These are phyloP conservation scores for Inonotus obliquus DNA, from an alignment of 1,284 basidiomycete species.

Conservation along the genomic window DNA sequence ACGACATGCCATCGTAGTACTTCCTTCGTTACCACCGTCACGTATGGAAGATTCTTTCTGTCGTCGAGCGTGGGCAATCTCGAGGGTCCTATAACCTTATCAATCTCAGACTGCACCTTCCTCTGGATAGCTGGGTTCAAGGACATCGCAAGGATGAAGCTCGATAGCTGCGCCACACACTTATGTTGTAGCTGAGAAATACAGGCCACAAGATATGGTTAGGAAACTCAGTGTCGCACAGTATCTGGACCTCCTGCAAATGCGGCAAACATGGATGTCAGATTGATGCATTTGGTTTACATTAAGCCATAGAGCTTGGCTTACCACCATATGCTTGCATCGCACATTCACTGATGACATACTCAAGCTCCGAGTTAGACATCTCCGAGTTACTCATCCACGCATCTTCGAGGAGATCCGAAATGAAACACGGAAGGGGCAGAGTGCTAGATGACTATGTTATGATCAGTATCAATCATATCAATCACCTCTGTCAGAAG, in stretches of 20 bases:
- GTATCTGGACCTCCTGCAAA: constrained; percentile 12
- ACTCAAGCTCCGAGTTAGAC: background rate
- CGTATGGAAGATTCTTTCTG: constrained; percentile 54
- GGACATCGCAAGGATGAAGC: constrained; percentile 51
- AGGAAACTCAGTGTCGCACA: background rate
- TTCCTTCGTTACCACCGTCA: constrained; percentile 58
- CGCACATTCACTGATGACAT: background rate
- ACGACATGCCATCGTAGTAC: constrained; percentile 56
- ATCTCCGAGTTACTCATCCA: background rate
- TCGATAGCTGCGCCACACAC: constrained; percentile 47
- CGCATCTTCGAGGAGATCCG: background rate
- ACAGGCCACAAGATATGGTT: background rate
- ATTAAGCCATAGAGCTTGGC: background rate
- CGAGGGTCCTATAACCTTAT: constrained; percentile 51
- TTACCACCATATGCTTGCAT: background rate
- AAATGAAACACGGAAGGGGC: constrained; percentile 4
- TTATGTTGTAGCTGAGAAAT: constrained; percentile 19
- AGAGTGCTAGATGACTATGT: background rate
- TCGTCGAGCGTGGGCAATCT: constrained; percentile 60
- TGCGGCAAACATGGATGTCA: background rate
- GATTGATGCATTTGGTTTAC: background rate
- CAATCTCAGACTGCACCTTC: constrained; percentile 59
- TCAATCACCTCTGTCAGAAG: background rate
- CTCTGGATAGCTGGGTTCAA: constrained; percentile 46
- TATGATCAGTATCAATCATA: too few relatives aligned